Evolutionary conservation across 805 yeast species (phyloP).

Genomic region (Ogataea salicorniae): DNA sequence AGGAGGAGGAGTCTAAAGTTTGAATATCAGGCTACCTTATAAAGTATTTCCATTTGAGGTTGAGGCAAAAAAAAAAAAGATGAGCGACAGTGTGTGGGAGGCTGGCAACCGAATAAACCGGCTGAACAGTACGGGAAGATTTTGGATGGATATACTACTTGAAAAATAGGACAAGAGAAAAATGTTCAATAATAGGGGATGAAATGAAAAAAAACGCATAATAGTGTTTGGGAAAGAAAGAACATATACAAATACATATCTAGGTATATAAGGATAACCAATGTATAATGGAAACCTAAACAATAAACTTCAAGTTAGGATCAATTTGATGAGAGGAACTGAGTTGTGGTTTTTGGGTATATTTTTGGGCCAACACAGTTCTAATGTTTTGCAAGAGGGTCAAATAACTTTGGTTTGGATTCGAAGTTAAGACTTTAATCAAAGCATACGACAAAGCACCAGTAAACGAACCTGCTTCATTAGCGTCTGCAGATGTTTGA

Average conservation of each 20-base stretch:
- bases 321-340: conserved; percentile 81
- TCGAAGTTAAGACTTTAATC: conserved; percentile 52
- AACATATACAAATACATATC: background rate
- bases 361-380: conserved; percentile 52
- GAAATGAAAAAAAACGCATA: background rate
- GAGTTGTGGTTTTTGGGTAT: conserved; percentile 79
- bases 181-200: too few species aligned
- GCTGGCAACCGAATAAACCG: too few species aligned
- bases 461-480: conserved; percentile 62
- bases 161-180: too few species aligned
- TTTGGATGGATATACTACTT: too few species aligned
- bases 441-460: conserved; percentile 88
- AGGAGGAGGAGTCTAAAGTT: too few species aligned
- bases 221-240: too few species aligned
- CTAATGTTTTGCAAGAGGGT: conserved; percentile 70
- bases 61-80: too few species aligned
- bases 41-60: too few species aligned
- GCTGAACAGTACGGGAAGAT: too few species aligned
- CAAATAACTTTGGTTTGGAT: conserved; percentile 64
- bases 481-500: conserved; percentile 81
- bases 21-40: too few species aligned
- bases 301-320: conserved; percentile 36
- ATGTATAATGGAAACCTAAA: conserved; percentile 15
- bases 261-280: background rate
- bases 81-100: too few species aligned